Evolutionary conservation across 1,284 basidiomycete genomes (phyloP).

Genomic region (Pterulicium gracile): DNA sequence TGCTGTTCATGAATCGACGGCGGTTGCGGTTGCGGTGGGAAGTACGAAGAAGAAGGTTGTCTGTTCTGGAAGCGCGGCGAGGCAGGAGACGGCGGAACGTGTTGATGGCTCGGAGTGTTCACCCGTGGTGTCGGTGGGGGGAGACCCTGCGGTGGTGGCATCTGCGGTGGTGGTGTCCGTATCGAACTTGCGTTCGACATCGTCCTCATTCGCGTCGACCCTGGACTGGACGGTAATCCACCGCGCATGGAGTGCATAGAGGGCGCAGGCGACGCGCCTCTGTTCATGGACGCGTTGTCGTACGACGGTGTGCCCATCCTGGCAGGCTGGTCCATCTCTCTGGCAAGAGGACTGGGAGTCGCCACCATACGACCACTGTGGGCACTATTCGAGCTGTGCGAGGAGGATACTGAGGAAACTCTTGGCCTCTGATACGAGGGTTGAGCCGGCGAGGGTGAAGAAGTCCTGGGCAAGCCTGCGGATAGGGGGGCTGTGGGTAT

Average conservation of each 20-base stretch:
- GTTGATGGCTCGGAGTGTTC: neutral
- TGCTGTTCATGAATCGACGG: conserved; percentile 3
- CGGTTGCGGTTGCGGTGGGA: conserved; percentile 5
- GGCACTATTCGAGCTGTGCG: too few relatives aligned
- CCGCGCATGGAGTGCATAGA: neutral
- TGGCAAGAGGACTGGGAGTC: neutral
- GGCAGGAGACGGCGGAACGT: neutral
- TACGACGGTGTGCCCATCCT: too few relatives aligned
- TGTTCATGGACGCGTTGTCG: neutral
- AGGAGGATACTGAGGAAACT: too few relatives aligned
- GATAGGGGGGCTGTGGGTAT: conserved; percentile 20
- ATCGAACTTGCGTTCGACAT: neutral
- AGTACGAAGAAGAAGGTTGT: conserved; percentile 2
- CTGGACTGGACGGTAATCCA: neutral
- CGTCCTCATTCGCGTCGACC: neutral
- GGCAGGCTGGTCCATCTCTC: too few relatives aligned
- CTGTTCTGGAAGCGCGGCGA: neutral
- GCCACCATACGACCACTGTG: too few relatives aligned
- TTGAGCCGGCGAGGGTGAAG: conserved; percentile 27
- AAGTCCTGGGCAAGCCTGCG: conserved; percentile 21
- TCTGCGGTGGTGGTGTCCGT: neutral
- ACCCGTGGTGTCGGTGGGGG: neutral
- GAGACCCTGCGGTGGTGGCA: neutral
- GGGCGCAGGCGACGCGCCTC: neutral
- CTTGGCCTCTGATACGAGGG: neutral